Evolutionary conservation across 257 asterid species (phyloP).

Genomic region (Solanum tacnaense): DNA sequence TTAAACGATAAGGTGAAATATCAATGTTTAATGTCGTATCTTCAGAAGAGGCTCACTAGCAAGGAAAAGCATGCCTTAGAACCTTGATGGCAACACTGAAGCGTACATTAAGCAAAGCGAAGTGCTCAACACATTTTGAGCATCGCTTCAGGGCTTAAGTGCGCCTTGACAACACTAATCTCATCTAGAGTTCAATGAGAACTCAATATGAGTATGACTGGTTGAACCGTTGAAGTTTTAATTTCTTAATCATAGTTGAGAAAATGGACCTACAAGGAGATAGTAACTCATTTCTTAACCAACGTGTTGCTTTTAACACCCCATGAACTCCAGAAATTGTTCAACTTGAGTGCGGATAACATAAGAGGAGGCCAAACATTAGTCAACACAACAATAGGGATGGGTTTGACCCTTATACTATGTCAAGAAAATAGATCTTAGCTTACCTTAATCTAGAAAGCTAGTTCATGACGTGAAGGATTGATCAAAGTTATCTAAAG

Average conservation of each 20-base stretch:
- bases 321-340: background rate
- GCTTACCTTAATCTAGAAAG: background rate
- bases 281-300: background rate
- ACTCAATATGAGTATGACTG: background rate
- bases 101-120: accelerated
- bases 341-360: background rate
- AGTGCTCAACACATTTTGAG: background rate
- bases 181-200: background rate
- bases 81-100: background rate
- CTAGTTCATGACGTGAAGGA: background rate
- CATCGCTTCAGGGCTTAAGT: background rate
- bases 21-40: background rate
- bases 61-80: background rate
- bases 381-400: background rate
- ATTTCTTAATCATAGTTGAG: background rate
- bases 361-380: background rate
- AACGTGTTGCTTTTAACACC: background rate
- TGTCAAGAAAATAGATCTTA: background rate
- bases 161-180: background rate
- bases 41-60: background rate
- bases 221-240: background rate
- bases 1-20: background rate
- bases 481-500: background rate
- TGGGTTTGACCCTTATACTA: background rate
- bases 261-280: background rate